phyloP scores from a whole-genome alignment of 345 rosid genomes.

The Pugionium cornutum region DNA sequence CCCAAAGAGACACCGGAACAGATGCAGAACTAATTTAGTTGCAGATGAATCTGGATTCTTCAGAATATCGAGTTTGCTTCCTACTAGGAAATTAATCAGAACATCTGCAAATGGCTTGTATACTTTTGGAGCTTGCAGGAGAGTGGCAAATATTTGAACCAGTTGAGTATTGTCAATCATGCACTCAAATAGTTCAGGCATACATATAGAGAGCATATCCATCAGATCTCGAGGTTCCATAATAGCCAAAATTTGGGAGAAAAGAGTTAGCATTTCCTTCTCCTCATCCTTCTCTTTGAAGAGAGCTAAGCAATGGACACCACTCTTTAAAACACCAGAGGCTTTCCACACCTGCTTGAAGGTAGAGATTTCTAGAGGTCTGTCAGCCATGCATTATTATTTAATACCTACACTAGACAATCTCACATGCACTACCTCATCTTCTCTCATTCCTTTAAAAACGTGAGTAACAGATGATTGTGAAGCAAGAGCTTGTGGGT shows the following conservation, averaged over 20 bases:
- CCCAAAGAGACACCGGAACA: slow-evolving; percentile 81
- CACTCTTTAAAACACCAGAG: slow-evolving; percentile 87
- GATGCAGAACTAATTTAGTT: slow-evolving; percentile 83
- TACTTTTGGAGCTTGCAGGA: slow-evolving; percentile 78
- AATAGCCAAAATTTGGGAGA: slow-evolving; percentile 84
- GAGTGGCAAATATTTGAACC: slow-evolving; percentile 82
- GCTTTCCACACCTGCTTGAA: slow-evolving; percentile 87
- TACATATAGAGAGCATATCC: slow-evolving; percentile 96
- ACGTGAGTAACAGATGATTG: slow-evolving; percentile 60
- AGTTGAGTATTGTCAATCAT: slow-evolving; percentile 85
- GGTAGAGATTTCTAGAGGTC: slow-evolving; percentile 35
- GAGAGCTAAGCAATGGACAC: slow-evolving; percentile 90
- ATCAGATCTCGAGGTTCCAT: slow-evolving; percentile 99
- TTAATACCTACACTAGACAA: slow-evolving; percentile 23
- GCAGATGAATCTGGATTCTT: slow-evolving; percentile 85
- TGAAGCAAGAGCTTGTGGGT: slow-evolving; percentile 67
- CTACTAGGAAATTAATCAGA: slow-evolving; percentile 82
- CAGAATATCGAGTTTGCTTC: slow-evolving; percentile 79
- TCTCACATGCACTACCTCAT: slow-evolving; percentile 64
- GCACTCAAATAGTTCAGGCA: slow-evolving; percentile 96
- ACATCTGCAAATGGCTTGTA: slow-evolving; percentile 87
- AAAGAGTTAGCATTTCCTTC: slow-evolving; percentile 79
- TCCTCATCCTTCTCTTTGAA: slow-evolving; percentile 98
- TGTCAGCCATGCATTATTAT: slow-evolving; percentile 16
- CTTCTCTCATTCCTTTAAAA: slow-evolving; percentile 93